Conservation (phyloP, 176 grass and related monocot genomes). For the Eragrostis curvula region DNA sequence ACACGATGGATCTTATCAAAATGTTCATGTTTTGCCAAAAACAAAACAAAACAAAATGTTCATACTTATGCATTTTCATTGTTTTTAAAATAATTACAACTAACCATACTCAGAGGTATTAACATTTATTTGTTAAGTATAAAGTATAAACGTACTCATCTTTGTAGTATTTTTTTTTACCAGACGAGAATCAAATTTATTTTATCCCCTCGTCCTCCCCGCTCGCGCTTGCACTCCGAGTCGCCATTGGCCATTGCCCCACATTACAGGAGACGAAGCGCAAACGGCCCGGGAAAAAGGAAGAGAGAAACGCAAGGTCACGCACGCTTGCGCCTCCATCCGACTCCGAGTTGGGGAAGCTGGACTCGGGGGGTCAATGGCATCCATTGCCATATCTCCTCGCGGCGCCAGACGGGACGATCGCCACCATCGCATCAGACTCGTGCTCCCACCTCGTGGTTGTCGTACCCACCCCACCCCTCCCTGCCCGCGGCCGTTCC, state of each 20-base stretch:
- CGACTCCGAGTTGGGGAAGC: conserved; percentile 9
- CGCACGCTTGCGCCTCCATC: not conserved
- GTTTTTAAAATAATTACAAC: too few relatives aligned
- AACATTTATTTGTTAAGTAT: too few relatives aligned
- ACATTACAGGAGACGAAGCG: not conserved
- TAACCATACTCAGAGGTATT: too few relatives aligned
- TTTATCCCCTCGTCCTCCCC: not conserved
- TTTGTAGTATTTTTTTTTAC: too few relatives aligned
- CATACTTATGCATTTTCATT: too few relatives aligned
- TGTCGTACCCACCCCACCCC: conserved; percentile 13
- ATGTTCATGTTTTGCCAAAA: too few relatives aligned
- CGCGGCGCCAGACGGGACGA: not conserved
- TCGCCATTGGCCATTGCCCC: not conserved
- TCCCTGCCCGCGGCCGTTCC: not conserved
- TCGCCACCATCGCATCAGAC: conserved; percentile 34
- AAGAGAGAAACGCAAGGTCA: not conserved
- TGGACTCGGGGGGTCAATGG: conserved; percentile 5
- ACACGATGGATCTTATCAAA: too few relatives aligned
- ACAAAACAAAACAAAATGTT: too few relatives aligned
- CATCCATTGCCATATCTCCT: conserved; percentile 41
- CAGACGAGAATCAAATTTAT: too few relatives aligned
- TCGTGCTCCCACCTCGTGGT: conserved; percentile 23
- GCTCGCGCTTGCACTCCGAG: not conserved
- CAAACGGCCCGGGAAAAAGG: not conserved
- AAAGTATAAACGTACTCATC: too few relatives aligned